Evolutionary conservation across 2,329 filamentous ascomycete genomes (phyloP).

Genomic region (Lithohypha guttulata): DNA sequence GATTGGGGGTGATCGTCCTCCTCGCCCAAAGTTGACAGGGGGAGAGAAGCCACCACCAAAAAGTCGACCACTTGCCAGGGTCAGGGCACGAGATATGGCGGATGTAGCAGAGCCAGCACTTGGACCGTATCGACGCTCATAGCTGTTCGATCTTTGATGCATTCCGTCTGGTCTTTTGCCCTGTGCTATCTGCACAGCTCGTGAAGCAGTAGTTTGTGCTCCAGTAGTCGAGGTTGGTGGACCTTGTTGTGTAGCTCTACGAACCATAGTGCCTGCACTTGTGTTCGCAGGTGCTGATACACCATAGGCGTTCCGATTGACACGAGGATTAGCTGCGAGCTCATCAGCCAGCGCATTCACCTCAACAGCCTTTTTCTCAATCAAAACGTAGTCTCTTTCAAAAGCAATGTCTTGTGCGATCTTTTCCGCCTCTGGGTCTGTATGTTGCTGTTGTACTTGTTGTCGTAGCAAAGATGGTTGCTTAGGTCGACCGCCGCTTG

Average conservation of each 20-base stretch:
- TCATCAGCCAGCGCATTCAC: conserved; percentile 97
- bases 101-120: conserved; percentile 71
- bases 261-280: conserved; percentile 55
- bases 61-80: conserved; percentile 66
- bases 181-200: conserved; percentile 62
- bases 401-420: conserved; percentile 80
- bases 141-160: conserved; percentile 67
- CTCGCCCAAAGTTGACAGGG: conserved; percentile 35
- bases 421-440: conserved; percentile 43
- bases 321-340: conserved; percentile 68
- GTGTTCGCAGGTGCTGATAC: conserved; percentile 43
- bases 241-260: conserved; percentile 70
- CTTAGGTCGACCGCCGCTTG: conserved; percentile 30
- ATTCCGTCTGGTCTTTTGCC: conserved; percentile 51
- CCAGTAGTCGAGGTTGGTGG: conserved; percentile 57
- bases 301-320: conserved; percentile 39
- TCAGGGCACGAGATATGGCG: conserved; percentile 87
- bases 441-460: conserved; percentile 32
- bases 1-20: conserved; percentile 36
- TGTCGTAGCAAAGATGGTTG: conserved; percentile 39
- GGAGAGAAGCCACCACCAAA: conserved; percentile 43
- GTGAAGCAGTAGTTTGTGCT: conserved; percentile 57
- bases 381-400: conserved; percentile 87
- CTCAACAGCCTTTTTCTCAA: conserved; percentile 90
- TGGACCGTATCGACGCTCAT: conserved; percentile 66